Evolutionary conservation across 148 eudicot species (phyloP), one percentile per base, ranked within the genome.

Genomic region (Heliamphora exappendiculata): DNA sequence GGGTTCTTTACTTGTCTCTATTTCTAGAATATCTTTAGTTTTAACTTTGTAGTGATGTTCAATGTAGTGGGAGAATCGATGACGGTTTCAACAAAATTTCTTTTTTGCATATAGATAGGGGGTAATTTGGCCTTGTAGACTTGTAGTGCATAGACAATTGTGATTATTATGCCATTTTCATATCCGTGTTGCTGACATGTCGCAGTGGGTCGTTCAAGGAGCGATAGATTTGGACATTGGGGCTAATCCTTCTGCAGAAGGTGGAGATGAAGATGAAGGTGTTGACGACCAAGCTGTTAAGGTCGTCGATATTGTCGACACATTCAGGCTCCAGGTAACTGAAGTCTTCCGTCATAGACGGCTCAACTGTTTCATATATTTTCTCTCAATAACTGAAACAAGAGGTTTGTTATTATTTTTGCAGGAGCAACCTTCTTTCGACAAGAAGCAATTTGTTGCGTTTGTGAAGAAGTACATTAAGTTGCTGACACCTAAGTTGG

Each of bases 181-280:
- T n/a, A n/a, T n/a, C n/a, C n/a, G n/a, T n/a, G n/a, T 50, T 29
- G 29, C 28, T 8, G 28, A 20, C 55, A n/a, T n/a, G n/a, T n/a
- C 82, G 77, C 87, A 93, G 98, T 94, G 98, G 98, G 91, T 90
- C 36, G 88, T 90, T 20, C 65, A 80, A 60, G 98, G 94, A 17
- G 87, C 93, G 17, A 82, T 91, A 55, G 91, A 87, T 58, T 88
- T 93, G 12, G 85, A 91, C 75, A 90, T 93, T 71, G 98, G 98
- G 79, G 98, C 94, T 63, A 94, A 94, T 72, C 97, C 98, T 72
- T 94, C 97, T 65, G 94, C 97, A 16, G 98, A 94, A 78, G 98
- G 94, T 60, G 98, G n/a, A n/a, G n/a, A 85, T 63, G 90, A 89
- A 0, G 92, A 88, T 42, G 92, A 89, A 57, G 90, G 90, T 45